Conservation (phyloP, 495 filamentous ascomycete genomes). For the Cenococcum geophilum region DNA sequence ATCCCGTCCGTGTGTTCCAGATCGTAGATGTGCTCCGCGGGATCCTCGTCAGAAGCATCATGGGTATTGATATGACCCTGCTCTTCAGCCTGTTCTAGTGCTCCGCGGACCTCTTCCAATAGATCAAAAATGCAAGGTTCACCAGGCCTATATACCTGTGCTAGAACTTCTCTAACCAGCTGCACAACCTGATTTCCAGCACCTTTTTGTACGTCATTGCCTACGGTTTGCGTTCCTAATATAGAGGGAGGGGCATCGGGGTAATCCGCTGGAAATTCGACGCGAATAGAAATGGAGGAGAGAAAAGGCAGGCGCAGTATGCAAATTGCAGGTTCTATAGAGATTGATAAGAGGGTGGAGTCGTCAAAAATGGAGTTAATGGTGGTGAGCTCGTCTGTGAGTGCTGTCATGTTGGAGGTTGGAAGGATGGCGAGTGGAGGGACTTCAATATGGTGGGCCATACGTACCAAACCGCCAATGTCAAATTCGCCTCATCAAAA, state of each 20-base stretch:
- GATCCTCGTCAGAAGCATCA: constrained; percentile 18
- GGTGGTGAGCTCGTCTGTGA: constrained; percentile 76
- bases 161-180: constrained; percentile 59
- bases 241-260: constrained; percentile 64
- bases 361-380: constrained; percentile 91
- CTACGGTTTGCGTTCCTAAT: constrained; percentile 58
- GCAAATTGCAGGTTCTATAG: constrained; percentile 41
- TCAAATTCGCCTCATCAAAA: no score
- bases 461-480: no score
- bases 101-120: constrained; percentile 56
- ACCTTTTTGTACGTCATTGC: constrained; percentile 50
- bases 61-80: constrained; percentile 15
- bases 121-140: constrained; percentile 84
- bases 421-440: neutral
- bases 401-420: constrained; percentile 58
- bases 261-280: constrained; percentile 61
- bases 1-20: neutral
- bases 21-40: neutral
- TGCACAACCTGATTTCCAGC: constrained; percentile 61
- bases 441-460: no score
- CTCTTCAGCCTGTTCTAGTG: constrained; percentile 39
- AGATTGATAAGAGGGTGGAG: constrained; percentile 48
- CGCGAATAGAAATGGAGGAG: constrained; percentile 42
- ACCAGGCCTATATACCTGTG: constrained; percentile 60
- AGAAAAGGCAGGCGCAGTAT: constrained; percentile 35